Conservation (phyloP, 805 yeast species). For the Candida andamanensis region DNA sequence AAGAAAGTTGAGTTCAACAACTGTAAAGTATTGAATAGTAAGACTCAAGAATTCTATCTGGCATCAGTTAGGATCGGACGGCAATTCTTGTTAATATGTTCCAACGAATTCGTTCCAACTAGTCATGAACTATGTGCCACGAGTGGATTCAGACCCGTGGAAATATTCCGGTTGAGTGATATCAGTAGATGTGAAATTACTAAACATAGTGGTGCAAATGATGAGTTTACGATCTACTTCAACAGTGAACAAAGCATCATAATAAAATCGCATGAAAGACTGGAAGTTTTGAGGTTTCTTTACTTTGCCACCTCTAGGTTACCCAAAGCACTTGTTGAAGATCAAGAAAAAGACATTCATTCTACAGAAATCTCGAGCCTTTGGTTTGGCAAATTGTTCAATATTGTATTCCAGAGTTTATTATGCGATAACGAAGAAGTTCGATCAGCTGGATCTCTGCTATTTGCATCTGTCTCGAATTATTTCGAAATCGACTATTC, state of each 20-base stretch:
- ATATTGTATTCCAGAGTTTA: constrained; percentile 64
- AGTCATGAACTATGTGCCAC: constrained; percentile 19
- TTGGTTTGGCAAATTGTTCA: constrained; percentile 56
- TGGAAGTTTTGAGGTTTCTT: constrained; percentile 64
- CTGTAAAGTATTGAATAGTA: constrained; percentile 44
- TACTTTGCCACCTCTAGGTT: constrained; percentile 60
- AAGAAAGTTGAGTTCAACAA: constrained; percentile 30
- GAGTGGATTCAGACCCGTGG: constrained; percentile 28
- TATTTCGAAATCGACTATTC: constrained; percentile 60
- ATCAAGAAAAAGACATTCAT: constrained; percentile 13
- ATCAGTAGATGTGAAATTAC: constrained; percentile 33
- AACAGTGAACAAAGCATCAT: constrained; percentile 22
- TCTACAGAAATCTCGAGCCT: constrained; percentile 14
- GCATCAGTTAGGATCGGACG: constrained; percentile 67
- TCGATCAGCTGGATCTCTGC: constrained; percentile 56
- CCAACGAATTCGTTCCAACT: constrained; percentile 18
- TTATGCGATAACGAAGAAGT: constrained; percentile 55
- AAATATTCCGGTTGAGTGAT: constrained; percentile 27
- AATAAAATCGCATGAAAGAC: constrained; percentile 31
- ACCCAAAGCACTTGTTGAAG: constrained; percentile 27
- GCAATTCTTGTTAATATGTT: constrained; percentile 54
- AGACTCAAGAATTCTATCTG: constrained; percentile 48
- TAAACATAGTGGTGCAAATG: constrained; percentile 21
- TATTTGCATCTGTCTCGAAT: constrained; percentile 57
- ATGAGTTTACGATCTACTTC: constrained; percentile 34